phyloP scores from a whole-genome alignment of 106 monocot species.

The Triglochin maritima region DNA sequence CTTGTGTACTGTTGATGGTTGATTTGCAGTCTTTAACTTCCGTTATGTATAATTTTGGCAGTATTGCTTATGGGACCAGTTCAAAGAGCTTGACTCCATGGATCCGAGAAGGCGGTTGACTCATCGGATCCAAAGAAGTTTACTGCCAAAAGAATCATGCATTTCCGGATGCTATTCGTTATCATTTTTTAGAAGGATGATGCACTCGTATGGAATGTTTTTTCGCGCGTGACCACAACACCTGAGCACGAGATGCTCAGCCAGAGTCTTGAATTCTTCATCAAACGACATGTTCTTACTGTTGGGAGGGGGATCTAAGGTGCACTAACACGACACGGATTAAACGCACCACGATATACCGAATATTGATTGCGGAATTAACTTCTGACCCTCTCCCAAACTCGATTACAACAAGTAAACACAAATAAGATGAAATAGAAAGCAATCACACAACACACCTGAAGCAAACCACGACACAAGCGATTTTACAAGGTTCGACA shows the following conservation, averaged over 20 bases:
- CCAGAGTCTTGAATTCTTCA: conserved; percentile 50
- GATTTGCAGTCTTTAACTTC: not conserved
- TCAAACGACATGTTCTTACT: conserved; percentile 59
- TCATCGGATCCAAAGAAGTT: conserved; percentile 32
- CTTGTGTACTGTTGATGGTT: not conserved
- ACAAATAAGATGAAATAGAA: too few species aligned
- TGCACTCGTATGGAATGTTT: conserved; percentile 62
- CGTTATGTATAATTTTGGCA: conserved; percentile 7
- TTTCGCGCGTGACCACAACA: conserved; percentile 47
- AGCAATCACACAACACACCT: too few species aligned
- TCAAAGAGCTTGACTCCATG: conserved; percentile 76
- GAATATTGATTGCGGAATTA: too few species aligned
- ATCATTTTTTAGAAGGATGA: conserved; percentile 36
- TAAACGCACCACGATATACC: too few species aligned
- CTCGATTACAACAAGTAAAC: too few species aligned
- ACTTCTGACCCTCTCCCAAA: too few species aligned
- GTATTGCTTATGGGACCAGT: conserved; percentile 98
- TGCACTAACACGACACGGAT: too few species aligned
- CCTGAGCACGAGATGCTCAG: conserved; percentile 56
- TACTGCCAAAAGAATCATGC: conserved; percentile 52
- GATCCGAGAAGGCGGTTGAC: conserved; percentile 40
- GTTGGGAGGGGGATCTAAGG: too few species aligned
- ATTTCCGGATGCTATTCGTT: conserved; percentile 74
- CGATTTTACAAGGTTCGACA: too few species aligned
- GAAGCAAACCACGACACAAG: too few species aligned